These are phyloP conservation scores for Botrytis paeoniae DNA, from an alignment of 2,329 filamentous ascomycete genomes.

Conservation along the genomic window DNA sequence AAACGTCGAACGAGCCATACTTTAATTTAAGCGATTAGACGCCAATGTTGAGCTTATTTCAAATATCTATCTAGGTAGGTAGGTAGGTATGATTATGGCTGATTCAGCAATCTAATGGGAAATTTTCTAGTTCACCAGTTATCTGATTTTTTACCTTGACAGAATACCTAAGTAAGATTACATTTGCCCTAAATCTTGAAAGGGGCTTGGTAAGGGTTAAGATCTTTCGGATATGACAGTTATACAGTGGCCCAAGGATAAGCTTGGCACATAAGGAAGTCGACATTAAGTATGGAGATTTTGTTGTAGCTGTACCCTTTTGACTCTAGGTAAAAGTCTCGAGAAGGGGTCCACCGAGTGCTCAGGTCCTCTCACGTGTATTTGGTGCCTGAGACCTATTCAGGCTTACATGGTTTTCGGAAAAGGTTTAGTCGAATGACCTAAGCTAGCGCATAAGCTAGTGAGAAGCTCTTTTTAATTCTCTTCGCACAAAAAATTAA, in stretches of 20 bases:
- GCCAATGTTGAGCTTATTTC: neutral
- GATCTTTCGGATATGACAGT: neutral
- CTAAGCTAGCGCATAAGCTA: conserved; percentile 11
- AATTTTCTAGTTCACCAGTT: neutral
- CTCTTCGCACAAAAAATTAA: neutral
- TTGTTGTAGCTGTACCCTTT: neutral
- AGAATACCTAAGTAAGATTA: neutral
- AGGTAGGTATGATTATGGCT: neutral
- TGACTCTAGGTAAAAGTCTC: neutral
- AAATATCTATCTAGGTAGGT: neutral
- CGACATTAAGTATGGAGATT: too few species aligned
- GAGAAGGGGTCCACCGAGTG: neutral
- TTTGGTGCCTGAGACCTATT: neutral
- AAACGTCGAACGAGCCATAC: neutral
- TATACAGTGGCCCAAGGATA: neutral
- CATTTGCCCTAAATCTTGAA: neutral
- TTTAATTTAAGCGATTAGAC: conserved; percentile 11
- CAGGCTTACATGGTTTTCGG: too few species aligned
- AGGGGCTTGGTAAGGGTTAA: neutral
- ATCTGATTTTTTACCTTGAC: neutral
- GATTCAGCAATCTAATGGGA: neutral
- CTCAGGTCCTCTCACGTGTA: neutral
- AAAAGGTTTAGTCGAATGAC: neutral
- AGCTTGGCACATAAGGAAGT: neutral
- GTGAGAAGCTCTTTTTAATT: neutral